Conservation (phyloP, 257 asterid genomes). For the Solanum arcanum region DNA sequence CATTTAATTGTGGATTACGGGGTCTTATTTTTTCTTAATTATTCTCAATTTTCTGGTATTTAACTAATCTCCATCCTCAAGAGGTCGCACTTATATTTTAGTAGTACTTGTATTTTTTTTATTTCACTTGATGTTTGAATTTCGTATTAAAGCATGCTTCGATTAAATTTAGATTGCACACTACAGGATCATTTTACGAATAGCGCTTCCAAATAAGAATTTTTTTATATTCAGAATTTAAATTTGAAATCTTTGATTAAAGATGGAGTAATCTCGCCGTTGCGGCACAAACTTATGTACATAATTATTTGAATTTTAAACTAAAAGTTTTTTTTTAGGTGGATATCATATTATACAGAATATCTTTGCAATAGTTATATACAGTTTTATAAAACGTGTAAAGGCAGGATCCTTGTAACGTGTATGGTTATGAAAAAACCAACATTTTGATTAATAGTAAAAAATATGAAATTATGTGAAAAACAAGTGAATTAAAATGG, state of each 20-base stretch:
- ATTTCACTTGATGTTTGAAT: no score
- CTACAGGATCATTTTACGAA: accelerated
- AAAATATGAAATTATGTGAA: not conserved
- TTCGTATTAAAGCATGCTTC: no score
- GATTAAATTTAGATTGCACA: not conserved
- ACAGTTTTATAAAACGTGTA: not conserved
- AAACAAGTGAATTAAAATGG: no score
- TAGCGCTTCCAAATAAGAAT: not conserved
- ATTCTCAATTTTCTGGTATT: not conserved
- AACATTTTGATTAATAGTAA: no score
- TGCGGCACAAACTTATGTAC: not conserved
- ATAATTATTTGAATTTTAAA: no score
- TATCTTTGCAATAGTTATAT: not conserved
- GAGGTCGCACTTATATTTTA: not conserved
- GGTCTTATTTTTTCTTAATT: not conserved
- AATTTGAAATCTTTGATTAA: no score
- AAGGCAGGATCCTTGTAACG: not conserved
- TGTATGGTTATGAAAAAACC: not conserved
- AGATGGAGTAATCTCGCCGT: accelerated
- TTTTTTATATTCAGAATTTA: no score
- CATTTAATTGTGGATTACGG: not conserved
- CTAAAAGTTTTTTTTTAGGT: no score
- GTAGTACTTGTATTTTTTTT: not conserved
- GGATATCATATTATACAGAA: not conserved
- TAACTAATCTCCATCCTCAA: not conserved